These are phyloP conservation scores for Fusarium sp. DNA, from an alignment of 2,329 filamentous ascomycete species.

Conservation along the genomic window DNA sequence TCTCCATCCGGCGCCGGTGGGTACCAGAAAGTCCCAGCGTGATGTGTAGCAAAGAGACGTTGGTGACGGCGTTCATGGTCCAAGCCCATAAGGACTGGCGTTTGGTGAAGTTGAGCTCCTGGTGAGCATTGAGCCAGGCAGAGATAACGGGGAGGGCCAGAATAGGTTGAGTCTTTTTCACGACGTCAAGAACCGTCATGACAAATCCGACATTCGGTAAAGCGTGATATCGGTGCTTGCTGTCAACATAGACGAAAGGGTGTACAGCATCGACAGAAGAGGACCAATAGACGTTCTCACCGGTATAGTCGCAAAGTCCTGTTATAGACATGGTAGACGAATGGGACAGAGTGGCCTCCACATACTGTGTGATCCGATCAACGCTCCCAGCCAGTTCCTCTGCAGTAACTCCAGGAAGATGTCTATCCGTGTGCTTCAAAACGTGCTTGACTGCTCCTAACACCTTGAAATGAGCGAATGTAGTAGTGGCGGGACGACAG, in stretches of 20 bases:
- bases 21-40: no score
- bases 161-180: neutral
- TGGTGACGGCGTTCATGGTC: no score
- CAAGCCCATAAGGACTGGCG: no score
- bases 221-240: neutral
- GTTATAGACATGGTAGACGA: neutral
- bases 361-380: neutral
- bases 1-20: no score
- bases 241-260: neutral
- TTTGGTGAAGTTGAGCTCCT: no score
- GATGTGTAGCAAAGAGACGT: no score
- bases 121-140: no score
- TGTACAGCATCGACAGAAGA: neutral
- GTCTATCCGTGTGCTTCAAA: neutral
- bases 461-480: neutral
- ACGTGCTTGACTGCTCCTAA: neutral
- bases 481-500: neutral
- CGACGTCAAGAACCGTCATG: neutral
- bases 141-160: no score
- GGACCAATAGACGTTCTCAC: neutral
- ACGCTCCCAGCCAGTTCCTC: neutral
- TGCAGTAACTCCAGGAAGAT: neutral
- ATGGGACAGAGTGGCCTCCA: neutral
- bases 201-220: neutral
- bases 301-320: neutral